These are phyloP conservation scores for Trichophyton equinum DNA, from an alignment of 2,329 filamentous ascomycete genomes.

Conservation along the genomic window DNA sequence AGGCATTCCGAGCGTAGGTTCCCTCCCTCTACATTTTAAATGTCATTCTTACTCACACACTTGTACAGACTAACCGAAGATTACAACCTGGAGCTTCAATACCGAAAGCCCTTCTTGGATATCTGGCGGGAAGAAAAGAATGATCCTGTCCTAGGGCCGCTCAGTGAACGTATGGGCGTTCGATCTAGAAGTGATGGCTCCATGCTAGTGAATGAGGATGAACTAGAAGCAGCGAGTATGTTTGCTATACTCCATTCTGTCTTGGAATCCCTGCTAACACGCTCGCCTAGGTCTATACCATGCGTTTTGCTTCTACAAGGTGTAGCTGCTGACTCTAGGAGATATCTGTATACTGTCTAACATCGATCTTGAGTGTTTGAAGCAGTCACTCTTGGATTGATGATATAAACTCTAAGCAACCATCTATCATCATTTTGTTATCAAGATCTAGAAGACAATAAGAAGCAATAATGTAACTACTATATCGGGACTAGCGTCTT, in stretches of 20 bases:
- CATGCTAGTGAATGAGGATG: constrained; percentile 65
- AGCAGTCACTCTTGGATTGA: too few species aligned
- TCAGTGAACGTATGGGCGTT: constrained; percentile 95
- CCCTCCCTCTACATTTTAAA: not conserved
- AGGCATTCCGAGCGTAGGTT: constrained; percentile 69
- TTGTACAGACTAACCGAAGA: constrained; percentile 61
- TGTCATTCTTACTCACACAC: not conserved
- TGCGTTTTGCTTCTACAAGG: constrained; percentile 95
- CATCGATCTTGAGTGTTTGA: too few species aligned
- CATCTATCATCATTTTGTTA: too few species aligned
- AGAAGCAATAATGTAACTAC: not conserved
- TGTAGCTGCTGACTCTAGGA: constrained; percentile 35
- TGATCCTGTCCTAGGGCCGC: constrained; percentile 61
- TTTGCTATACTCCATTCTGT: constrained; percentile 7
- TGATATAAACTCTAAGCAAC: not conserved
- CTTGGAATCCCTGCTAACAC: not conserved
- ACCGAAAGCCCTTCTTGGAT: constrained; percentile 79
- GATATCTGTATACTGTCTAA: not conserved
- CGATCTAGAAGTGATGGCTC: constrained; percentile 54
- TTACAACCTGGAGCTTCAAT: constrained; percentile 91
- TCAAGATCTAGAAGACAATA: not conserved
- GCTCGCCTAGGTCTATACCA: constrained; percentile 58
- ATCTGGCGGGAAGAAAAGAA: constrained; percentile 89
- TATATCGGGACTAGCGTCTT: not conserved
- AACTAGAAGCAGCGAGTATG: constrained; percentile 74